phyloP scores from a whole-genome alignment of 2,329 filamentous ascomycete species.

The Colletotrichum sp. region DNA sequence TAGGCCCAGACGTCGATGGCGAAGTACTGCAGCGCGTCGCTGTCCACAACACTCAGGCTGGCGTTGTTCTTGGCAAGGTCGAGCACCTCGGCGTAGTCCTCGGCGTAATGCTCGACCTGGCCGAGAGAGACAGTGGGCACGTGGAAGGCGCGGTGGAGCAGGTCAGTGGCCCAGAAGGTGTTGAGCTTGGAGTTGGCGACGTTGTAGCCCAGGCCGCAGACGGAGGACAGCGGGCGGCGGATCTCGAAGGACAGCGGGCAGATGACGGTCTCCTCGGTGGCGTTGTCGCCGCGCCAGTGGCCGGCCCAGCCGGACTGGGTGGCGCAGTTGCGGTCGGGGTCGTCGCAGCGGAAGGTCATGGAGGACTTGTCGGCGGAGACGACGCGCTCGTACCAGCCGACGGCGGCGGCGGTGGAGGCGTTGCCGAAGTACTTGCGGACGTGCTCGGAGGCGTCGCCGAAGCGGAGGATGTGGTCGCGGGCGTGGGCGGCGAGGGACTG shows the following conservation, averaged over 20 bases:
- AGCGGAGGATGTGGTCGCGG: constrained; percentile 64
- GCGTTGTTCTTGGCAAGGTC: constrained; percentile 54
- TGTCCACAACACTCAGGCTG: constrained; percentile 58
- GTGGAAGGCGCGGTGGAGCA: constrained; percentile 72
- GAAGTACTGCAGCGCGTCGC: constrained; percentile 70
- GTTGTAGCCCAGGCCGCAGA: constrained; percentile 69
- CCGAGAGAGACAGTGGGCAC: constrained; percentile 64
- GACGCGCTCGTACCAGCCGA: constrained; percentile 69
- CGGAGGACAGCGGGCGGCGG: constrained; percentile 60
- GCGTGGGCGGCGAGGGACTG: constrained; percentile 64
- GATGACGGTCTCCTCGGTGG: constrained; percentile 71
- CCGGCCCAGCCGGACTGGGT: constrained; percentile 63
- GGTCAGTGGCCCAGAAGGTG: constrained; percentile 69
- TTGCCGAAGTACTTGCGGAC: constrained; percentile 73
- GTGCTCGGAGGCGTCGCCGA: constrained; percentile 61
- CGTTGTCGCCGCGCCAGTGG: constrained; percentile 71
- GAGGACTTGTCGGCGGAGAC: constrained; percentile 60
- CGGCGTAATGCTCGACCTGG: constrained; percentile 66
- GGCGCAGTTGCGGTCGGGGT: constrained; percentile 69
- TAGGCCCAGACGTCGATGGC: constrained; percentile 71
- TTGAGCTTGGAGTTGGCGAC: constrained; percentile 61
- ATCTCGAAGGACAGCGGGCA: constrained; percentile 66
- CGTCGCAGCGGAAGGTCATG: constrained; percentile 71
- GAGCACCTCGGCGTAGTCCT: constrained; percentile 60
- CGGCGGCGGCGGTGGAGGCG: constrained; percentile 58